Conservation (phyloP, 805 yeast genomes). For the Sugiyamaella boreocaroliniensis region DNA sequence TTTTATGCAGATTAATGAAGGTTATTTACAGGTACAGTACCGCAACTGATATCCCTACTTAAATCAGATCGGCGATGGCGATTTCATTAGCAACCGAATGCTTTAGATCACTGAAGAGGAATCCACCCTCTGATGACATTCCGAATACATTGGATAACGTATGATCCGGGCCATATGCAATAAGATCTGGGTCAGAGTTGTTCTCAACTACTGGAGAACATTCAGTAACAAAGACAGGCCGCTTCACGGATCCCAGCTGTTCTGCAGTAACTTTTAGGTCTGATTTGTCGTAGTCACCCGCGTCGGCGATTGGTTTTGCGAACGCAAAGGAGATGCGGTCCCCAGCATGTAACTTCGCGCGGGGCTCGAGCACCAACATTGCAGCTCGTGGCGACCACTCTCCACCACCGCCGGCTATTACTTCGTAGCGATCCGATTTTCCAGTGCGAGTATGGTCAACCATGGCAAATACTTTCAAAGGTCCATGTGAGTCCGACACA, state of each 20-base stretch:
- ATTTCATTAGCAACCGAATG: constrained; percentile 27
- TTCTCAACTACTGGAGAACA: constrained; percentile 25
- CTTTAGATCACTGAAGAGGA: constrained; percentile 25
- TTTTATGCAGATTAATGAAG: neutral
- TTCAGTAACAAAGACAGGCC: constrained; percentile 19
- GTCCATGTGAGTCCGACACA: constrained; percentile 9
- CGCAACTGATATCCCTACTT: too few relatives aligned
- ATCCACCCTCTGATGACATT: constrained; percentile 29
- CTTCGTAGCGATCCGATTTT: constrained; percentile 36
- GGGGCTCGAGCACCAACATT: constrained; percentile 59
- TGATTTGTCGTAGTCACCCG: neutral
- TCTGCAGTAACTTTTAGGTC: neutral
- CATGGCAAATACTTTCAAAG: constrained; percentile 17
- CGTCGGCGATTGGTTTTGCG: constrained; percentile 8
- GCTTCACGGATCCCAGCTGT: neutral
- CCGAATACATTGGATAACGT: constrained; percentile 26
- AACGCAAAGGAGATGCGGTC: constrained; percentile 39
- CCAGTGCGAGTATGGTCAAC: neutral
- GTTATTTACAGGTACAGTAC: too few relatives aligned
- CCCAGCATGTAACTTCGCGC: constrained; percentile 42
- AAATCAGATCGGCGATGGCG: neutral
- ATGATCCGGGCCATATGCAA: constrained; percentile 13
- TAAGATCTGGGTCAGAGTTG: constrained; percentile 15
- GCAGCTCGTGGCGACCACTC: constrained; percentile 68
- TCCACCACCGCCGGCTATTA: constrained; percentile 72